A percentile compares a stretch with the other conserved stretches of the same genome.
Evolutionary conservation across 495 filamentous ascomycete species (phyloP).

Genomic region (Aspergillus avenaceus): DNA sequence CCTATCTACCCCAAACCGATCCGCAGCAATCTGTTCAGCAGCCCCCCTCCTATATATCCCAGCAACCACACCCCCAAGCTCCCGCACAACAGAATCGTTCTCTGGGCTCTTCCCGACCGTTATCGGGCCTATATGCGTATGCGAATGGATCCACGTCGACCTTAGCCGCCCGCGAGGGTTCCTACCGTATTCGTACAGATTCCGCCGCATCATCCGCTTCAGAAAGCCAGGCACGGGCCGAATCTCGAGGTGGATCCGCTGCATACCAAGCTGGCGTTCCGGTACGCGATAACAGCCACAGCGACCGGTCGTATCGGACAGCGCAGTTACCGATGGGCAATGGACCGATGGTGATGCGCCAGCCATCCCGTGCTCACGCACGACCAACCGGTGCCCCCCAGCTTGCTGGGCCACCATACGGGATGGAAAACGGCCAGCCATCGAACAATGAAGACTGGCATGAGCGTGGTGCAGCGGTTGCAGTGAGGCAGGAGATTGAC

Average conservation of each 20-base stretch:
- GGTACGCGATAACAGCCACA: conserved; percentile 65
- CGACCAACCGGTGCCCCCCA: conserved; percentile 49
- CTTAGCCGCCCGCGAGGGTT: conserved; percentile 40
- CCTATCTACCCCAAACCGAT: conserved; percentile 18
- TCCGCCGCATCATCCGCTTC: conserved; percentile 60
- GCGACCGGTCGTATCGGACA: conserved; percentile 62
- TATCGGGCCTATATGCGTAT: conserved; percentile 55
- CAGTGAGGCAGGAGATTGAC: conserved; percentile 73
- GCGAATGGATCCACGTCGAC: conserved; percentile 39
- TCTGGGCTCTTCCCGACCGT: conserved; percentile 44
- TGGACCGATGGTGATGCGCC: conserved; percentile 49
- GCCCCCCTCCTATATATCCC: conserved; percentile 39
- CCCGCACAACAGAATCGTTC: conserved; percentile 5
- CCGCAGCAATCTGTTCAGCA: conserved; percentile 20
- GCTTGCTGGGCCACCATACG: conserved; percentile 52
- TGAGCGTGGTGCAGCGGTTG: conserved; percentile 82
- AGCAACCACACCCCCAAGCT: conserved; percentile 31
- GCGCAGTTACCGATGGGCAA: conserved; percentile 52
- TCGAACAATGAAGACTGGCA: conserved; percentile 91
- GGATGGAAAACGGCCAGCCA: conserved; percentile 58
- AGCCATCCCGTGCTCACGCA: conserved; percentile 41
- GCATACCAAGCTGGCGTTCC: conserved; percentile 62
- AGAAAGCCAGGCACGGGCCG: conserved; percentile 50
- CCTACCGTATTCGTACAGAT: conserved; percentile 59
- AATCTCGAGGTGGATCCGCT: conserved; percentile 57